Evolutionary conservation across 2,329 filamentous ascomycete species (phyloP), one percentile per base, ranked within the genome.

Genomic region (Zymoseptoria pseudotritici): DNA sequence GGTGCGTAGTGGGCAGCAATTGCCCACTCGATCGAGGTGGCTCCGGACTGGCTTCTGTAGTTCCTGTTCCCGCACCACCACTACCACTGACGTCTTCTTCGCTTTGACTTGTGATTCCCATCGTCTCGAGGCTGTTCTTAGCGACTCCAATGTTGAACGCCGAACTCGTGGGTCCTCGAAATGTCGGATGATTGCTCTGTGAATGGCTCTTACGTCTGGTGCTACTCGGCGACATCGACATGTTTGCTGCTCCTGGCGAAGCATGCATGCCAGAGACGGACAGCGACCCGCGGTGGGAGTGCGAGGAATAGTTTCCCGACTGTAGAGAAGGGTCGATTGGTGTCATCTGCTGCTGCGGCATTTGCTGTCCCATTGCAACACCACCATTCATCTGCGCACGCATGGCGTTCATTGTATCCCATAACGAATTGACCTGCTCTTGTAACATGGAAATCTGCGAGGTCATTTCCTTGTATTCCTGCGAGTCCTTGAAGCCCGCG

Each of bases 401-500:
- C 50, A 96, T 79, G 53, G 83, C 79, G 69, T 82, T 88, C 70
- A 97, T 79, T 67, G 83, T 89, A 61, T 84, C 83, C 70, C 87
- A 90, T 31, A 97, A 82, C 64, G 82, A 82, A 61, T 90, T 86
- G 69, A 97, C 88, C 75, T 96, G 91, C 58, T 93, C 87, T 73
- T 97, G 91, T 22, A 97, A 81, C 8, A 83, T 82, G 10, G 79
- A 78, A 61, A 97, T 84, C 66, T 94, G 88, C 36, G 82, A 79
- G 58, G 85, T 84, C 86, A 97, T 91, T 46, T 86, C 83, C 70
- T 86, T 89, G 79, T 91, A 97, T 73, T 97, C 92, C 79, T 95
- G 90, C 53, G 91, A 91, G 69, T 97, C 92, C 74, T 93, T 94
- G 81, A 96, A 91, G 74, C 84, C 91, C 78, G 85, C 92, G 73